phyloP scores from a whole-genome alignment of 345 rosid species.

The Aurinia saxatilis region DNA sequence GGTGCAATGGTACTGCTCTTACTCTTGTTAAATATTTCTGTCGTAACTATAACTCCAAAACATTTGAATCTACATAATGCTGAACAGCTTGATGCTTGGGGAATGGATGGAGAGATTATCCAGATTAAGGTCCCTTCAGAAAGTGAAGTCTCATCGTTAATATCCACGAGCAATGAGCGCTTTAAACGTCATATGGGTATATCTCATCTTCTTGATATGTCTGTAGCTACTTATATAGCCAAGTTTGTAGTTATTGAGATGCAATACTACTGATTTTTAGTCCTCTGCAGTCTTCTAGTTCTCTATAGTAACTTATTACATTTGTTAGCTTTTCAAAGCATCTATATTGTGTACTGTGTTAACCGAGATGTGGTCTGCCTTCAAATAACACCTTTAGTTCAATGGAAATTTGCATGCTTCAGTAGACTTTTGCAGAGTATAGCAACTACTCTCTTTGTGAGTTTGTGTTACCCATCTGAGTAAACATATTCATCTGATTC shows the following conservation, averaged over 20 bases:
- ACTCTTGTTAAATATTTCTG: not conserved
- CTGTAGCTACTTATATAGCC: not conserved
- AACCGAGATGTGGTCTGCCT: not conserved
- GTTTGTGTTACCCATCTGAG: not conserved
- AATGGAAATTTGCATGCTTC: not conserved
- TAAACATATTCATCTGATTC: not conserved
- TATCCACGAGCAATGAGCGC: slow-evolving; percentile 43
- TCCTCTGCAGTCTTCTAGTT: not conserved
- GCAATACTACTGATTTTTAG: not conserved
- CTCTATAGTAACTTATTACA: not conserved
- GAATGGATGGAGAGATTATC: slow-evolving; percentile 74
- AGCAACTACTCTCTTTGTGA: not conserved
- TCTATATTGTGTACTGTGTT: not conserved
- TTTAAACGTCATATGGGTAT: slow-evolving; percentile 55
- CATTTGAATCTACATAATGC: slow-evolving; percentile 6
- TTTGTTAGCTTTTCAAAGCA: not conserved
- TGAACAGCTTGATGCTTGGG: slow-evolving; percentile 69
- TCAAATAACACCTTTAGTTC: not conserved
- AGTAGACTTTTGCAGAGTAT: not conserved
- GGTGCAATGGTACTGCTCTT: slow-evolving; percentile 56
- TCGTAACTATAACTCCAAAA: not conserved
- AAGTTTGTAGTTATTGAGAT: not conserved
- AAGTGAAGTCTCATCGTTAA: slow-evolving; percentile 35
- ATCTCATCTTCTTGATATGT: not conserved
- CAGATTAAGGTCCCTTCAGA: slow-evolving; percentile 57